Conservation (phyloP, 345 rosid genomes). For the Mallotus nudiflorus region DNA sequence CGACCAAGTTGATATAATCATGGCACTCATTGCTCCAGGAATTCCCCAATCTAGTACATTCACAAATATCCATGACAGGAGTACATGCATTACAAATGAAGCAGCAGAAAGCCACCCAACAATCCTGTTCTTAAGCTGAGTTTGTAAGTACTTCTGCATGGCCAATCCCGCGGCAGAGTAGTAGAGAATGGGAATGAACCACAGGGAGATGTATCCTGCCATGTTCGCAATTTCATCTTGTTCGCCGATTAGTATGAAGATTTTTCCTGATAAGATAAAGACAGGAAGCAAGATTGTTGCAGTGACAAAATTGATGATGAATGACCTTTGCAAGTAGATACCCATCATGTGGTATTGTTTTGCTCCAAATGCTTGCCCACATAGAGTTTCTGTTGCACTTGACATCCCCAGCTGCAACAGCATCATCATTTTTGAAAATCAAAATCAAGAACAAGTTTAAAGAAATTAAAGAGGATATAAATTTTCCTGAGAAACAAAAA, state of each 20-base stretch:
- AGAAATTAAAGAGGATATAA: too few species aligned
- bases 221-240: background rate
- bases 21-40: slow-evolving; percentile 39
- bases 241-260: slow-evolving; percentile 4
- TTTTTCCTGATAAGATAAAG: slow-evolving; percentile 13
- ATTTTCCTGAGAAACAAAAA: background rate
- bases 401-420: slow-evolving; percentile 37
- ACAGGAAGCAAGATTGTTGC: slow-evolving; percentile 24
- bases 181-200: slow-evolving; percentile 23
- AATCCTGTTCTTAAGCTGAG: slow-evolving; percentile 37
- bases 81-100: slow-evolving; percentile 27
- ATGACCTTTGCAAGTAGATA: slow-evolving; percentile 34
- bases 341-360: slow-evolving; percentile 37
- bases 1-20: slow-evolving; percentile 34
- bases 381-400: slow-evolving; percentile 42
- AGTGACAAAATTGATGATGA: slow-evolving; percentile 4
- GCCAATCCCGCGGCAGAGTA: background rate
- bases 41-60: slow-evolving; percentile 27
- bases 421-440: too few species aligned
- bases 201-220: slow-evolving; percentile 17
- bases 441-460: background rate
- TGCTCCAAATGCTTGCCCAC: slow-evolving; percentile 48
- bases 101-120: slow-evolving; percentile 34
- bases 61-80: slow-evolving; percentile 44
- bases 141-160: slow-evolving; percentile 39